Evolutionary conservation across 139 green algal species (phyloP).

Genomic region (Diplosphaera chodatii): DNA sequence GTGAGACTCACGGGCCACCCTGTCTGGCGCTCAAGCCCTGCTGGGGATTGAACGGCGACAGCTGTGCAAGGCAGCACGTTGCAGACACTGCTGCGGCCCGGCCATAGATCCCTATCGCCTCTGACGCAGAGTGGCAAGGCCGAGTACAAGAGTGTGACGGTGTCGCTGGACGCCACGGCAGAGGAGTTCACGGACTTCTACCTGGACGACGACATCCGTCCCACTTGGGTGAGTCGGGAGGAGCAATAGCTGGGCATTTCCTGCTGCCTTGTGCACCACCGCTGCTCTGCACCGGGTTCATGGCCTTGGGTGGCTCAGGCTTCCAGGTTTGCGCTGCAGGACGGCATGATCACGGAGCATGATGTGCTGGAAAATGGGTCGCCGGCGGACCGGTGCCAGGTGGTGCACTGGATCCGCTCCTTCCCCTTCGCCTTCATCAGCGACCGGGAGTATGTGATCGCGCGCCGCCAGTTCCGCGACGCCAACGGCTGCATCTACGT

Average conservation of each 20-base stretch:
- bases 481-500: slow-evolving; percentile 54
- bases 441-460: slow-evolving; percentile 82
- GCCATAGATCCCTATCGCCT: no score
- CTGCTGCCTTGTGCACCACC: no score
- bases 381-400: slow-evolving; percentile 47
- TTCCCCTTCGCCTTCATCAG: slow-evolving; percentile 87
- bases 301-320: no score
- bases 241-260: no score
- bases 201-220: slow-evolving; percentile 66
- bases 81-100: no score
- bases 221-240: slow-evolving; percentile 61
- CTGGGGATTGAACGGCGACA: no score
- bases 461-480: slow-evolving; percentile 44
- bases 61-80: no score
- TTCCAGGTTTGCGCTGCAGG: no score
- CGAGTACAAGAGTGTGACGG: slow-evolving; percentile 83
- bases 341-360: slow-evolving; percentile 69
- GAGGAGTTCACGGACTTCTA: slow-evolving; percentile 86
- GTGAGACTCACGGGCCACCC: no score
- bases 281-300: no score
- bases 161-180: slow-evolving; percentile 56
- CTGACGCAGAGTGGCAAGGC: slow-evolving; percentile 59
- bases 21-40: no score
- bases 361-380: slow-evolving; percentile 43
- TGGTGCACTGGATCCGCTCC: slow-evolving; percentile 80